These are phyloP conservation scores for Heterobasidion parviporum DNA, from an alignment of 1,284 basidiomycete species.

Conservation along the genomic window DNA sequence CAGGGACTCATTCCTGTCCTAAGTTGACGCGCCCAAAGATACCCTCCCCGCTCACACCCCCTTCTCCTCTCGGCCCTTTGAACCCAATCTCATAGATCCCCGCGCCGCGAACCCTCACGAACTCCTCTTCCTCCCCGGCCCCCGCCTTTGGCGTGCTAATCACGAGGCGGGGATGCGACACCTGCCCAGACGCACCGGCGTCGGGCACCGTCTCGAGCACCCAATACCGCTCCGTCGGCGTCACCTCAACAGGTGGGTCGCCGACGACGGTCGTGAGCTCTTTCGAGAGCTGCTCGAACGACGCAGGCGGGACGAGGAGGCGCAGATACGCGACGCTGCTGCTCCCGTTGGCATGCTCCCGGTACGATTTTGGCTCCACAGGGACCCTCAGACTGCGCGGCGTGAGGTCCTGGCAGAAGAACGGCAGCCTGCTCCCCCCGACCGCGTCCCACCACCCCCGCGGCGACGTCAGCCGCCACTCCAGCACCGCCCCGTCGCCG, in stretches of 20 bases:
- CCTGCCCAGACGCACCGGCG: background rate
- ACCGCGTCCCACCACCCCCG: constrained; percentile 8
- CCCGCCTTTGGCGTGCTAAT: constrained; percentile 22
- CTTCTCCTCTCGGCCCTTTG: constrained; percentile 14
- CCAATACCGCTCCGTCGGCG: constrained; percentile 16
- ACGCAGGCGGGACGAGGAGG: constrained; percentile 23
- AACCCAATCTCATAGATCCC: constrained; percentile 17
- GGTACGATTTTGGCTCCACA: constrained; percentile 31
- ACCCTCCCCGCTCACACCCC: constrained; percentile 28
- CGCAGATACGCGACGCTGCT: constrained; percentile 38
- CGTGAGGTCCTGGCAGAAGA: constrained; percentile 67
- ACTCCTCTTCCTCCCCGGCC: constrained; percentile 25
- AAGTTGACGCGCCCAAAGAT: constrained; percentile 26
- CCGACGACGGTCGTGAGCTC: constrained; percentile 43
- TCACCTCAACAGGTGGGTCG: constrained; percentile 20
- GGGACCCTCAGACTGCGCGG: constrained; percentile 48
- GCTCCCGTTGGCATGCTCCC: constrained; percentile 38
- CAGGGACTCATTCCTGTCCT: background rate
- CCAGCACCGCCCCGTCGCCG: constrained; percentile 40
- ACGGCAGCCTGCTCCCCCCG: constrained; percentile 39
- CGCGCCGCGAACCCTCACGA: constrained; percentile 23
- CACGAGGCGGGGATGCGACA: constrained; percentile 24
- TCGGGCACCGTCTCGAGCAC: constrained; percentile 12
- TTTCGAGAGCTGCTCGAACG: constrained; percentile 21
- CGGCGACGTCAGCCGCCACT: constrained; percentile 49